phyloP scores from a whole-genome alignment of 2,329 filamentous ascomycete species.

The Intubia oerlemansii region DNA sequence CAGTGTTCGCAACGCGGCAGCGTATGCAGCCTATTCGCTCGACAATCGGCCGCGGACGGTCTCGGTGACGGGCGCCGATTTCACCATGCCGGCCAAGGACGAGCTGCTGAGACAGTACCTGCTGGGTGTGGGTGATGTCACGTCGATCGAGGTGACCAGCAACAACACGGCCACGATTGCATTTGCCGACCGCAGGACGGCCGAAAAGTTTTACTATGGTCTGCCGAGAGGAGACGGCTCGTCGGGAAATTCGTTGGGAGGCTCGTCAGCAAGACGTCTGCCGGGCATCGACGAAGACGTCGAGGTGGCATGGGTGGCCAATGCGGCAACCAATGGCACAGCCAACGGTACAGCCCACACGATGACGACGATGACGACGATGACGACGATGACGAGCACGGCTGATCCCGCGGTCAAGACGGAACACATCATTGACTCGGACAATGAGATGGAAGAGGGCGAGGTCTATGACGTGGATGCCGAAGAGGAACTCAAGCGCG shows the following conservation, averaged over 20 bases:
- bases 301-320: conserved; percentile 39
- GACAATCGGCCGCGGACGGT: conserved; percentile 58
- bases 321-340: conserved; percentile 1
- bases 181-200: conserved; percentile 47
- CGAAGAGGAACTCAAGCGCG: neutral
- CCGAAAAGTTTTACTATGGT: conserved; percentile 45
- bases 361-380: neutral
- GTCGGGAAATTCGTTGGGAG: no score
- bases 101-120: conserved; percentile 52
- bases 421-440: no score
- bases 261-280: no score
- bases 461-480: neutral
- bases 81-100: conserved; percentile 38
- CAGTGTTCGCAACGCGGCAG: conserved; percentile 30
- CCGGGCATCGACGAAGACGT: conserved; percentile 40
- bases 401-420: no score
- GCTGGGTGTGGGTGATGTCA: conserved; percentile 41
- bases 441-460: neutral
- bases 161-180: conserved; percentile 29
- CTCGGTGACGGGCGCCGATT: conserved; percentile 39
- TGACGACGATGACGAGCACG: neutral
- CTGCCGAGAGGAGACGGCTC: conserved; percentile 25
- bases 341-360: neutral
- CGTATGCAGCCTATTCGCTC: conserved; percentile 42
- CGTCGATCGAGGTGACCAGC: conserved; percentile 30